Base-by-base conservation (phyloP, 805 yeast genomes). In the Nakazawaea ishiwadae region DNA sequence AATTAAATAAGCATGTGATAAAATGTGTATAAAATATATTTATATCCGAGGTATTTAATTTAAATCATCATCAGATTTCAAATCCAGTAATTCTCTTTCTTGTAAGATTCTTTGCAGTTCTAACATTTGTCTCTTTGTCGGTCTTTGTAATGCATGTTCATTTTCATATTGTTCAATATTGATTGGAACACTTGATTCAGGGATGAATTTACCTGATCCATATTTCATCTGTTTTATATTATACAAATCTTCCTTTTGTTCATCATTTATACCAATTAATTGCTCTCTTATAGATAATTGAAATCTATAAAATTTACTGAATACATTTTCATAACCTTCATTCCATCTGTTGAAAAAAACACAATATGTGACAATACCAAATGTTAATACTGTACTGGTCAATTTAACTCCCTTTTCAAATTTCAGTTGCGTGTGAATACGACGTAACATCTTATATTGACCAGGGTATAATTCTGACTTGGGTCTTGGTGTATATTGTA, bases 291-390 rank as follows among this genome's bases (percentile, higher is more conserved):
- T 34, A 29, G 73, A 61, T 32, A 86, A 68, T 48, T 86, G 79
- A 19, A 68, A 57, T 37, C 91, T 60, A 58, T 85, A 79, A 37
- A 84, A 77, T 31, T 73, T 77, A 10, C 87, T 73, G 60, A 86
- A 79, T 6, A 83, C 78, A 52, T 86, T 81, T 44, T 86, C 91
- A 48, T 75, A 74, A 3, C 89, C 89, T 44, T 86, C 93, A 54
- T 87, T 85, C 96, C 96, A 86, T 39, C 88, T 66, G 57, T 81
- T 75, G 62, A 85, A 80, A 56, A 87, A 87, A 2, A 83, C 73
- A 17, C 79, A 78, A 51, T 80, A 82, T 1, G 75, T 55, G 19
- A 75, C 60, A 6, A 82, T 59, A 0, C 74, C 68, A 24, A 68
- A 63, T 6, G 77, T 73, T 24, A 77, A 51, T 7, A 73, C 53